Evolutionary conservation across 306 rosid genomes (phyloP).

Genomic region (Vigna unguiculata): DNA sequence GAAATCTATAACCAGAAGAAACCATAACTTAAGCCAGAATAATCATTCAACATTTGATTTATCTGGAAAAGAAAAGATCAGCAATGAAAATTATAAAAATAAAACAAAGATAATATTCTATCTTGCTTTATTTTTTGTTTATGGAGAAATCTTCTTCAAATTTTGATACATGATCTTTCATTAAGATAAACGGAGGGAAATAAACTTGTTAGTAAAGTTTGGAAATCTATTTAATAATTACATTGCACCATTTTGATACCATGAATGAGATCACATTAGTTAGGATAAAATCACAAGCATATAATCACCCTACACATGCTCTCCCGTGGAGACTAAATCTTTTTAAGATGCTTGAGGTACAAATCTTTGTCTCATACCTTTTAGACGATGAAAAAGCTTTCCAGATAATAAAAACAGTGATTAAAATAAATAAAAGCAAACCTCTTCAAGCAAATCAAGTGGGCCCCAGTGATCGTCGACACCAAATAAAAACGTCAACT

Average conservation of each 20-base stretch:
- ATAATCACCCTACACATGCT: conserved; percentile 20
- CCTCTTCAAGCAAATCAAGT: conserved; percentile 86
- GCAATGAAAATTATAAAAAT: neutral
- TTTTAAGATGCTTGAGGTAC: neutral
- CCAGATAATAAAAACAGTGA: conserved; percentile 28
- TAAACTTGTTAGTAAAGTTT: neutral
- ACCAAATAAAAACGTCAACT: conserved; percentile 78
- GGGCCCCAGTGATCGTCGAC: conserved; percentile 96
- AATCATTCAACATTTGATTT: conserved; percentile 23
- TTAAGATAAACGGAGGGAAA: neutral
- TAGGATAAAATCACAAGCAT: conserved; percentile 15
- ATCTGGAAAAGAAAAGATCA: neutral
- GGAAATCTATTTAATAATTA: conserved; percentile 9
- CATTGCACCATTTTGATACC: conserved; percentile 14
- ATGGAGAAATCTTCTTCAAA: neutral
- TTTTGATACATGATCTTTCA: conserved; percentile 9
- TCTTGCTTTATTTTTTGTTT: neutral
- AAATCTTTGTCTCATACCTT: neutral
- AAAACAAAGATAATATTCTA: neutral
- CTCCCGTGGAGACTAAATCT: neutral
- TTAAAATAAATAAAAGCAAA: conserved; percentile 30
- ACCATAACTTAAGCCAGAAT: conserved; percentile 19
- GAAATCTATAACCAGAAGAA: conserved; percentile 64
- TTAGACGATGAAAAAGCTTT: conserved; percentile 30
- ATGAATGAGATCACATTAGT: conserved; percentile 1